Percentiles rank a stretch among this genome's conserved stretches.
Conservation (phyloP, 495 filamentous ascomycete species). For the Xylaria nigripes region DNA sequence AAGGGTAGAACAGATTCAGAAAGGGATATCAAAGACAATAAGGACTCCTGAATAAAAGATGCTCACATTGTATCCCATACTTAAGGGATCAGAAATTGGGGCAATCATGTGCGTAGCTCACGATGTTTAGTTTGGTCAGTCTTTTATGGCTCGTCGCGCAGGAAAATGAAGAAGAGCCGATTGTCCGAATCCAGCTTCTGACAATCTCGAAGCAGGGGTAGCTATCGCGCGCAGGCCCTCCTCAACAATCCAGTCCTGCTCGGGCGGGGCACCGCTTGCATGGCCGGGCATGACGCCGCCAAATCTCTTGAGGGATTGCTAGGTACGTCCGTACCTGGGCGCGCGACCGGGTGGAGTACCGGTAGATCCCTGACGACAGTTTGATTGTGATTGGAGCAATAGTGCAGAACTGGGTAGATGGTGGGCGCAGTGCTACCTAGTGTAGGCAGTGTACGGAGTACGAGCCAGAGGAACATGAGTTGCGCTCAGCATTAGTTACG, state of each 20-base stretch:
- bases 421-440: not conserved
- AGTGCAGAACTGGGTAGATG: not conserved
- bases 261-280: not conserved
- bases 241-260: not conserved
- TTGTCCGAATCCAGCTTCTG: not conserved
- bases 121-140: not conserved
- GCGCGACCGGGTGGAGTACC: not conserved
- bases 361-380: not conserved
- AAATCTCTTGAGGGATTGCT: not conserved
- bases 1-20: no score
- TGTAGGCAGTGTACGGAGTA: no score
- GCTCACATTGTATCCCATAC: no score
- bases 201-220: constrained; percentile 1
- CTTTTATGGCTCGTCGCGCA: not conserved
- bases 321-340: not conserved
- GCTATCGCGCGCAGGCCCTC: not conserved
- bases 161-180: not conserved
- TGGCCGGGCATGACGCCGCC: not conserved
- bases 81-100: no score
- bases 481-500: no score
- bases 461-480: no score
- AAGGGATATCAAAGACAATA: no score
- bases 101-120: no score
- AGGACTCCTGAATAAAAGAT: no score
- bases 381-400: not conserved